Conservation (phyloP, 163 green algal species). For the Chloroidium sp. region DNA sequence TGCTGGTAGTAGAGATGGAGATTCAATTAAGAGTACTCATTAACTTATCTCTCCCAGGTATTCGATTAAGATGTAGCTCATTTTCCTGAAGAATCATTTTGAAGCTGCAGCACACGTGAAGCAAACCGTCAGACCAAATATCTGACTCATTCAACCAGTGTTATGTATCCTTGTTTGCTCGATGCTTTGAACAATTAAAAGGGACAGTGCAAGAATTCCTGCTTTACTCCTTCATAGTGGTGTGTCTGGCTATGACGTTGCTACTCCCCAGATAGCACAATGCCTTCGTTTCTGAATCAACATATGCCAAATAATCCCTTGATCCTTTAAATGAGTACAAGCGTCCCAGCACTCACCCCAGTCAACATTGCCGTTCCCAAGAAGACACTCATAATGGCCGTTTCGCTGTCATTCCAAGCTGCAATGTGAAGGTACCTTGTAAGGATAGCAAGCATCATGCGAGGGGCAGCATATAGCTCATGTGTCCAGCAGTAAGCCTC, state of each 20-base stretch:
- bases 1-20: too few species aligned
- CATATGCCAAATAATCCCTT: neutral
- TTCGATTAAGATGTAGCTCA: too few species aligned
- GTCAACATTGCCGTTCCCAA: neutral
- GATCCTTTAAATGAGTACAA: neutral
- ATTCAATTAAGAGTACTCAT: neutral
- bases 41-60: neutral
- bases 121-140: too few species aligned
- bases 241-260: neutral
- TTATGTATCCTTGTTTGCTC: too few species aligned
- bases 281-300: neutral
- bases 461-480: conserved; percentile 36
- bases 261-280: neutral
- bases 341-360: neutral
- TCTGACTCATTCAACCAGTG: too few species aligned
- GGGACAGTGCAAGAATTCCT: too few species aligned
- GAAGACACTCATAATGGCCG: neutral
- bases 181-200: too few species aligned
- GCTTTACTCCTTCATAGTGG: too few species aligned
- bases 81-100: too few species aligned
- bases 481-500: conserved; percentile 10
- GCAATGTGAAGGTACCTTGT: conserved; percentile 16
- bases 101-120: too few species aligned
- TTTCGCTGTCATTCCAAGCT: neutral
- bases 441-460: conserved; percentile 38